Evolutionary conservation across 129 eudicot species (phyloP).

Genomic region (Erigeron canadensis): DNA sequence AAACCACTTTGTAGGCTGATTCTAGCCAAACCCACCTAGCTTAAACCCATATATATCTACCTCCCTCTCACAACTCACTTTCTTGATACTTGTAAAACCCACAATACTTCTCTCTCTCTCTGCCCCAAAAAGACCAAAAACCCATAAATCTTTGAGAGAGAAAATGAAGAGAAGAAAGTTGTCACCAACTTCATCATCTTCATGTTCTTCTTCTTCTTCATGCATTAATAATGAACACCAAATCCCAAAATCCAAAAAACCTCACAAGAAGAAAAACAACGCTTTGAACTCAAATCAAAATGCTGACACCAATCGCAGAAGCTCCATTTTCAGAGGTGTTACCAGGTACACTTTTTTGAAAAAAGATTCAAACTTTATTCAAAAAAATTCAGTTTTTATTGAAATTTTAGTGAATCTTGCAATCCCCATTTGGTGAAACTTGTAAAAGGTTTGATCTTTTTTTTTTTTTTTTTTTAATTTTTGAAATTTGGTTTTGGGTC

Average conservation of each 20-base stretch:
- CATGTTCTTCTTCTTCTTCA: conserved; percentile 64
- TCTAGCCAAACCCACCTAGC: conserved; percentile 53
- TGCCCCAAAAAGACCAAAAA: neutral
- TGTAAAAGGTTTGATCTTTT: neutral
- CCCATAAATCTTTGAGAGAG: conserved; percentile 16
- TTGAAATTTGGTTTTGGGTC: conserved; percentile 21
- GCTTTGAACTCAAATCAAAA: conserved; percentile 27
- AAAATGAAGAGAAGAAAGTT: conserved; percentile 45
- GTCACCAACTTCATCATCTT: conserved; percentile 42
- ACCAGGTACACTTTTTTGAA: conserved; percentile 52
- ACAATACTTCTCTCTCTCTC: conserved; percentile 12
- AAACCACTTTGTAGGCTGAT: conserved; percentile 53
- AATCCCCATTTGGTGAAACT: conserved; percentile 12
- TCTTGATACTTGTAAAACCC: conserved; percentile 13
- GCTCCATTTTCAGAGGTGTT: conserved; percentile 95
- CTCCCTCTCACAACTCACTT: conserved; percentile 29
- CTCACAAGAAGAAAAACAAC: conserved; percentile 34
- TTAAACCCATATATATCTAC: conserved; percentile 37
- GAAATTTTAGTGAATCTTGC: neutral
- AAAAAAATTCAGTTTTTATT: neutral
- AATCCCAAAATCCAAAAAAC: conserved; percentile 34
- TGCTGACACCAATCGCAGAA: conserved; percentile 52
- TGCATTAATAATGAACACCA: conserved; percentile 45
- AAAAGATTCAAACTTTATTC: neutral
- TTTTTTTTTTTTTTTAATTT: conserved; percentile 5